phyloP scores from a whole-genome alignment of 1,139 yeast species.

The Yarrowia galli region DNA sequence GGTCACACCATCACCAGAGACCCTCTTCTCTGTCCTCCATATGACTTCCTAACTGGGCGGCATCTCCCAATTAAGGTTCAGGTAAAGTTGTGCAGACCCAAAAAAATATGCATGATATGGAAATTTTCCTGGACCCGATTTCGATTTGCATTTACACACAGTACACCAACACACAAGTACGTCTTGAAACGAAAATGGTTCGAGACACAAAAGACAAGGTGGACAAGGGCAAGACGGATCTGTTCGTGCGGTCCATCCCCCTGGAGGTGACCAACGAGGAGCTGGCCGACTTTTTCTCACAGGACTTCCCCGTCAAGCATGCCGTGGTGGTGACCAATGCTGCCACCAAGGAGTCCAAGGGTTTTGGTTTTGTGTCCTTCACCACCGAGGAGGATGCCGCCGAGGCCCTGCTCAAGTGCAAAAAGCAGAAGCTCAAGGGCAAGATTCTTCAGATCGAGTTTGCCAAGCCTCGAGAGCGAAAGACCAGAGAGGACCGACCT shows the following conservation, averaged over 20 bases:
- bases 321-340: conserved; percentile 88
- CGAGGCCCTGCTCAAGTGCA: conserved; percentile 73
- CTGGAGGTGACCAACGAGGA: conserved; percentile 80
- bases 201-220: conserved; percentile 12
- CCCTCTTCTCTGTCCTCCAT: too few species aligned
- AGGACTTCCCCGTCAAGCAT: conserved; percentile 93
- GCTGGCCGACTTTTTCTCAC: conserved; percentile 82
- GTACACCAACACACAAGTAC: background rate
- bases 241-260: conserved; percentile 87
- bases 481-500: conserved; percentile 48
- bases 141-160: background rate
- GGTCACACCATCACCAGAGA: too few species aligned
- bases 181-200: background rate
- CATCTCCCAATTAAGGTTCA: background rate
- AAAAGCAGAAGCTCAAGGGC: conserved; percentile 69
- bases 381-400: conserved; percentile 84
- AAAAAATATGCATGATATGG: conserved; percentile 36
- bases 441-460: conserved; percentile 77
- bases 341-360: conserved; percentile 72
- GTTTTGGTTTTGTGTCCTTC: conserved; percentile 96
- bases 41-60: too few species aligned
- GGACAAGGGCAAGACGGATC: conserved; percentile 47
- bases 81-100: background rate
- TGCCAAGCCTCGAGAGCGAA: conserved; percentile 92
- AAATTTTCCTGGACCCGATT: conserved; percentile 22